Evolutionary conservation across 2,329 filamentous ascomycete genomes (phyloP).

Genomic region (Ceratocystis harringtonii): DNA sequence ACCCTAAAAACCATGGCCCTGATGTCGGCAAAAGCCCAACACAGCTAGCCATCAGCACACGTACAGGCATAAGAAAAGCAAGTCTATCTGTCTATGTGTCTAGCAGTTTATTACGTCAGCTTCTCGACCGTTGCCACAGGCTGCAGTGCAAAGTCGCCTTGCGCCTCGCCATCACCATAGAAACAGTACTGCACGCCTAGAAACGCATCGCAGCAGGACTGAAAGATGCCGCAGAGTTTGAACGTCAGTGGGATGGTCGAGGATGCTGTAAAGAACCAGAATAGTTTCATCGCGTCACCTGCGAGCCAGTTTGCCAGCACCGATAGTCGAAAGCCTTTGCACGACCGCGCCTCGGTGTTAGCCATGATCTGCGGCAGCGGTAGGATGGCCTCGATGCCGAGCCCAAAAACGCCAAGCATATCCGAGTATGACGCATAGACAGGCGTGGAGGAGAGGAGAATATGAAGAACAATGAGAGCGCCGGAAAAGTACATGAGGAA

Average conservation of each 20-base stretch:
- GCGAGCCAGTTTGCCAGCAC: slow-evolving; percentile 65
- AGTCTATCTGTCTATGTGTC: neutral
- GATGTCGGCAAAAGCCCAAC: neutral
- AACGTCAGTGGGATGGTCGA: slow-evolving; percentile 61
- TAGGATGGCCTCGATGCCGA: slow-evolving; percentile 66
- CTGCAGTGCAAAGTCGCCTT: slow-evolving; percentile 16
- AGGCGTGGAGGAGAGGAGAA: slow-evolving; percentile 45
- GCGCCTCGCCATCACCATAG: slow-evolving; percentile 35
- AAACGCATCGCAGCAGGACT: slow-evolving; percentile 60
- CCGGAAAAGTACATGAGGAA: slow-evolving; percentile 55
- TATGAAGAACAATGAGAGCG: slow-evolving; percentile 45
- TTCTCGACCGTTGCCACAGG: slow-evolving; percentile 14
- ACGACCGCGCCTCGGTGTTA: slow-evolving; percentile 53
- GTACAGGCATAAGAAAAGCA: neutral
- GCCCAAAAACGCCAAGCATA: slow-evolving; percentile 57
- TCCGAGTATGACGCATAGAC: slow-evolving; percentile 52
- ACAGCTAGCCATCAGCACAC: neutral
- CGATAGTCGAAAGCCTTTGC: slow-evolving; percentile 62
- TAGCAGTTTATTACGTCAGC: slow-evolving; percentile 8
- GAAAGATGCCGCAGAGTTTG: slow-evolving; percentile 69
- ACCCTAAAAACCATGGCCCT: too few species aligned
- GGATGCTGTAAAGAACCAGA: slow-evolving; percentile 63
- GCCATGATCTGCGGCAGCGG: slow-evolving; percentile 64
- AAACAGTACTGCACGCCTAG: slow-evolving; percentile 60
- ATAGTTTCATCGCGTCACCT: slow-evolving; percentile 76